Conservation (phyloP, 2,329 filamentous ascomycete genomes). For the Dothideomycetes sp. region DNA sequence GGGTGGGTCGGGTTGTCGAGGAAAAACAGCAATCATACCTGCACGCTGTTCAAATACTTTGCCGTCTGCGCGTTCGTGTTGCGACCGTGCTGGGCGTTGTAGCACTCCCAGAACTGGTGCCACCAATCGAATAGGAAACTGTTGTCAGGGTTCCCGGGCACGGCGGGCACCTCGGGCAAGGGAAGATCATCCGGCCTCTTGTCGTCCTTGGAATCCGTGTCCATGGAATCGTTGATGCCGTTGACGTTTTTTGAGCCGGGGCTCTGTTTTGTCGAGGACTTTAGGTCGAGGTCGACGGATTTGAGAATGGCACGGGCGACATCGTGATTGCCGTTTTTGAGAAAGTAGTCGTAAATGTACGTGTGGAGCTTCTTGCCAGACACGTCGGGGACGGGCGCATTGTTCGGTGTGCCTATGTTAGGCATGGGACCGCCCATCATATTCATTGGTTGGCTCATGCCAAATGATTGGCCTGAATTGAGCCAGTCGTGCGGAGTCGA, state of each 20-base stretch:
- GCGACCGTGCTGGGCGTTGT: constrained; percentile 62
- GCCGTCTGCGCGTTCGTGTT: constrained; percentile 10
- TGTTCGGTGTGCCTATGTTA: constrained; percentile 16
- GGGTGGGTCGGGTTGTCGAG: background rate
- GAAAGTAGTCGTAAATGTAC: constrained; percentile 85
- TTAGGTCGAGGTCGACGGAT: constrained; percentile 30
- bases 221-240: constrained; percentile 58
- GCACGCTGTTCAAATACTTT: constrained; percentile 10
- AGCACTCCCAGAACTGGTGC: constrained; percentile 94
- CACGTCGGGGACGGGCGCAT: constrained; percentile 16
- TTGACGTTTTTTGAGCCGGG: constrained; percentile 60
- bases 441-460: constrained; percentile 51
- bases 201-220: constrained; percentile 68
- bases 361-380: constrained; percentile 60
- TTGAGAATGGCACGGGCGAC: constrained; percentile 67
- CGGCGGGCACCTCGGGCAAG: constrained; percentile 59
- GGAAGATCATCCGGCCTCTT: constrained; percentile 77
- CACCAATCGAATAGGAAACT: constrained; percentile 98
- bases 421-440: constrained; percentile 42
- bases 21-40: constrained; percentile 12
- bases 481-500: constrained; percentile 14
- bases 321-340: constrained; percentile 76
- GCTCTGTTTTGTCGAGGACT: constrained; percentile 48
- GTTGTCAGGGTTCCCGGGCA: constrained; percentile 57
- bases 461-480: constrained; percentile 4